Base-by-base conservation (phyloP, 352 stramenopile genomes). In the Thalassiosira livingstoniorum region DNA sequence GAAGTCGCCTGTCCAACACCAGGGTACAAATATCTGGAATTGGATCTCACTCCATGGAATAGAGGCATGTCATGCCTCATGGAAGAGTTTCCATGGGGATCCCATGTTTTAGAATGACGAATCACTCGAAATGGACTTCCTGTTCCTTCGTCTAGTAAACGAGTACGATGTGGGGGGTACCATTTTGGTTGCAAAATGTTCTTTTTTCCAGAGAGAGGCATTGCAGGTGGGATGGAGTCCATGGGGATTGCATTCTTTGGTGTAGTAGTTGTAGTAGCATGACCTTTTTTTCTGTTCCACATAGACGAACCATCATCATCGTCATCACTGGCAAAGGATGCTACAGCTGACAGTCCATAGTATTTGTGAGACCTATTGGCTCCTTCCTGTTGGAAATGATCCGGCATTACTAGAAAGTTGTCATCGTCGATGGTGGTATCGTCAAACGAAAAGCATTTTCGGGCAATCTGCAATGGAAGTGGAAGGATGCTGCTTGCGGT, bases 371-470 rank as follows among this genome's bases (percentile, higher is more conserved):
- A 15, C 55, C 53, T 55, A 21, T 21, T 57, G 34, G 23, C 31
- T 43, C 25, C 32, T 29, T 58, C 29, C 45, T 21, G 51, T 42
- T 18, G 23, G 5, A 60, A 43, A 29, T 75, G 47, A 15, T 81
- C 45, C 1, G 72, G 71, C 34, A 75, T 51, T 10, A 53, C 43
- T 13, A 78, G 34, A 53, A 84, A 75, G 47, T 63, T 43, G 60
- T 80, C 54, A 45, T 86, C 72, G 32, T 86, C 72, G n/a, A 77
- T 37, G 2, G 79, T 86, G 1, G 72, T 86, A 71, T 86, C 79
- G 23, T 86, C 72, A 45, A 86, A 86, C 10, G 79, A 86, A 31
- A 86, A 86, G 42, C 79, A 86, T 51, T 86, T 76, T 15, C 68
- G 70, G 21, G 79, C 79, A 58, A 86, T 34, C 57, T 86, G 73